A percentile compares a stretch with the other conserved stretches of the same genome.
Evolutionary conservation across 139 green algal species (phyloP).

Genomic region (Tetradesmus obliquus): DNA sequence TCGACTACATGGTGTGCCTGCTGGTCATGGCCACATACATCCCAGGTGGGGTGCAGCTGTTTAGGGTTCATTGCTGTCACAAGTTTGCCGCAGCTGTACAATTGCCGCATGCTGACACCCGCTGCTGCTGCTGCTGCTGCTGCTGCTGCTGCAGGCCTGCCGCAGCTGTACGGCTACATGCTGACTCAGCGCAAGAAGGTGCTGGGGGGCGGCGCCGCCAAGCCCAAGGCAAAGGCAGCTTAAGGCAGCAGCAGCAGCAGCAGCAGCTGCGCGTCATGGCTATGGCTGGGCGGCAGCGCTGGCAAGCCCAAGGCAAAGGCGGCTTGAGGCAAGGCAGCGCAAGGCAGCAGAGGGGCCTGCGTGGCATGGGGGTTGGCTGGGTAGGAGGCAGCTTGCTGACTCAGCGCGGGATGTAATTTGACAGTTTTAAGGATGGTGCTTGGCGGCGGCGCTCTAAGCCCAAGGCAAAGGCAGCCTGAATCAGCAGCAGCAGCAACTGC

Average conservation of each 20-base stretch:
- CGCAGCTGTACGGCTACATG: too few relatives aligned
- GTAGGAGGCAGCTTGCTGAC: not conserved
- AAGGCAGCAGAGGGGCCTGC: not conserved
- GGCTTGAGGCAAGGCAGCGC: not conserved
- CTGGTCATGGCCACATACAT: conserved; percentile 59
- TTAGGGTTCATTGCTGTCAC: not conserved
- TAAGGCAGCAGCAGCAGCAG: conserved; percentile 37
- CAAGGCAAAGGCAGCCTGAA: not conserved
- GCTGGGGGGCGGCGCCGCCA: conserved; percentile 51
- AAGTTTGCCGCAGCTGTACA: too few relatives aligned
- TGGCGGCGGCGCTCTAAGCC: not conserved
- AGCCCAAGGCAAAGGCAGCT: not conserved
- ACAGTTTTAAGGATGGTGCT: not conserved
- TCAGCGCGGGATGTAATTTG: not conserved
- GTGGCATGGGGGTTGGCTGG: not conserved
- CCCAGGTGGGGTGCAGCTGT: conserved; percentile 43
- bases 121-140: too few relatives aligned
- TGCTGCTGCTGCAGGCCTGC: too few relatives aligned
- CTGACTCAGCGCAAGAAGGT: conserved; percentile 85
- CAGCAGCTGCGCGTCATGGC: not conserved
- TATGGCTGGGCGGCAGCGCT: not conserved
- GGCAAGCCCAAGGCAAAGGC: not conserved
- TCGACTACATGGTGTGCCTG: conserved; percentile 81
- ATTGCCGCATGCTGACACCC: too few relatives aligned
- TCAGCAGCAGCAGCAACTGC: conserved; percentile 1